Conservation (phyloP, 2,329 filamentous ascomycete genomes). For the Colletotrichum sp. region DNA sequence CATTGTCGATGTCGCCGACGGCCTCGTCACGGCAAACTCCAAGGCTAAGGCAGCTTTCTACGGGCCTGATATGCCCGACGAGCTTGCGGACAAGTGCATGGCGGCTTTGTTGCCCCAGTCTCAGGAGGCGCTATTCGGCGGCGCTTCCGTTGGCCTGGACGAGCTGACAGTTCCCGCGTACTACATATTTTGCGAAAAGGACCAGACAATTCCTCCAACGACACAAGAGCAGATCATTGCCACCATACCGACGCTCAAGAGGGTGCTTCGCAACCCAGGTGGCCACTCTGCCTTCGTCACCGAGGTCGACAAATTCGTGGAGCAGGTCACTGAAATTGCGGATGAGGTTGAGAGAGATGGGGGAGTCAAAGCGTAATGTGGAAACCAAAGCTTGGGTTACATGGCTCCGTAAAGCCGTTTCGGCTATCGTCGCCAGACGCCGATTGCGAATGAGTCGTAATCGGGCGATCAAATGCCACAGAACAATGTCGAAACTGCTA, state of each 20-base stretch:
- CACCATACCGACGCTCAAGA: background rate
- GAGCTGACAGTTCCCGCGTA: background rate
- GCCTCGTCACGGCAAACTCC: background rate
- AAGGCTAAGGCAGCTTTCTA: constrained; percentile 5
- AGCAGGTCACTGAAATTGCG: background rate
- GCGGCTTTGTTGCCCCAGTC: background rate
- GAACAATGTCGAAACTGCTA: background rate
- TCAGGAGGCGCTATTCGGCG: background rate
- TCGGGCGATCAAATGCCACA: background rate
- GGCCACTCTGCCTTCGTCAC: constrained; percentile 3
- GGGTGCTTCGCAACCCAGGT: background rate
- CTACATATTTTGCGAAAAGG: constrained; percentile 8
- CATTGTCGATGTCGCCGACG: background rate
- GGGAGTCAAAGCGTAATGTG: background rate
- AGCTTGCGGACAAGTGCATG: background rate
- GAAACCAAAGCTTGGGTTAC: background rate
- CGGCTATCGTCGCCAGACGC: background rate
- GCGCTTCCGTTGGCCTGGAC: background rate
- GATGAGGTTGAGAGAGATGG: background rate
- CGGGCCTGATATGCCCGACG: constrained; percentile 1
- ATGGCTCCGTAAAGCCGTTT: background rate
- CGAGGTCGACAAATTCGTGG: background rate
- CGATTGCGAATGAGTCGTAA: background rate
- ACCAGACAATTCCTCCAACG: background rate
- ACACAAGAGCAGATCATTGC: background rate